Percentiles rank a stretch among this genome's conserved stretches.
Conservation (phyloP, 768 basidiomycete genomes). For the Mycena vulgaris region DNA sequence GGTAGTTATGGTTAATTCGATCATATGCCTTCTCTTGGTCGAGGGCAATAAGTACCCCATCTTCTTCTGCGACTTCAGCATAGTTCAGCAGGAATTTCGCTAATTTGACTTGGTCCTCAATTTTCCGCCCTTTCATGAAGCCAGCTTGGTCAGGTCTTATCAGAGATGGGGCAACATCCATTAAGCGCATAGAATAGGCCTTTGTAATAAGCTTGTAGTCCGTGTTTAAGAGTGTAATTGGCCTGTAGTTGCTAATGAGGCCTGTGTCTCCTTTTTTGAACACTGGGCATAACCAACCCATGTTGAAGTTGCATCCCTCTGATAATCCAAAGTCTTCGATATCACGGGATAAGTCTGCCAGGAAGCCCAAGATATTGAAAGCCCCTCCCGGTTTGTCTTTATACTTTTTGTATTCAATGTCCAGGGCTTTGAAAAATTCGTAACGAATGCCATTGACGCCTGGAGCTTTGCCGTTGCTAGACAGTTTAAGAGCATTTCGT, state of each 20-base stretch:
- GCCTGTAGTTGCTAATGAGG: neutral
- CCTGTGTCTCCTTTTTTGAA: neutral
- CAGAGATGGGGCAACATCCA: neutral
- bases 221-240: neutral
- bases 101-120: neutral
- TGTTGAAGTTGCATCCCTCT: neutral
- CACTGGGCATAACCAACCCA: neutral
- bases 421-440: neutral
- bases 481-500: neutral
- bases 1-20: neutral
- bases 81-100: neutral
- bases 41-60: neutral
- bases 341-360: neutral
- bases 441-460: neutral
- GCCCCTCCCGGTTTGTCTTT: neutral
- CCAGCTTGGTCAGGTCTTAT: neutral
- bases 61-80: neutral
- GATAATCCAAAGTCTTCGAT: neutral
- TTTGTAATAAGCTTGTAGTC: too few species aligned
- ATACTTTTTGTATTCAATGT: neutral
- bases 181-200: neutral
- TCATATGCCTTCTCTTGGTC: too few species aligned
- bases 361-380: neutral
- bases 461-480: neutral
- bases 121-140: neutral